Base-by-base conservation (phyloP, 2,329 filamentous ascomycete species). In the Aspergillus texensis region DNA sequence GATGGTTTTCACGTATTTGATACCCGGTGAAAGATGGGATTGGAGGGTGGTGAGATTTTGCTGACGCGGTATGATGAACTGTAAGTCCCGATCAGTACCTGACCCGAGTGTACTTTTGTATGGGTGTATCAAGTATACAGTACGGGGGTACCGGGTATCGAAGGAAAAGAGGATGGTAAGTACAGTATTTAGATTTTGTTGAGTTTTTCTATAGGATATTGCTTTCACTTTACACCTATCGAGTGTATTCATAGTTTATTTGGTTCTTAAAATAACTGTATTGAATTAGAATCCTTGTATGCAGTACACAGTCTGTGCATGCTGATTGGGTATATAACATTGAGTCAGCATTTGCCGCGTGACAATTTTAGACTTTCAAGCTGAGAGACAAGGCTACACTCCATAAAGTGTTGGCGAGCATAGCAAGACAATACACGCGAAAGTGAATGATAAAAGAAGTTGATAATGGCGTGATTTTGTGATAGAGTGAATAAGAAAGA, bases 31-130 rank as follows among this genome's bases (percentile, higher is more conserved):
- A 14, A 26, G 32, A 55, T 39, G 52, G 32, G 19, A 26, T 36
- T 55, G n/a, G 30, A 24, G 19, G 32, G 34, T 39, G 34, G 52
- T 41, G 52, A 24, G 52, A 39, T 55, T 55, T 39, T 55, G 52
- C 52, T 55, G 52, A 55, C 52, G 52, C 52, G 52, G 52, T 55
- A 55, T 39, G 32, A 55, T 55, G 52, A 39, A 24, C 52, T 55
- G 52, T 55, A 55, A 55, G 52, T 24, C 21, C 52, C 32, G 52
- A 55, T 55, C 52, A 21, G 52, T 55, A 55, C 52, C 52, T 55
- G 32, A 55, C 52, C 52, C 6, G n/a, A 12, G 11, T 36, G 52
- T 55, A 55, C 32, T 24, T 55, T 39, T 55, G 52, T 55, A 55
- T 32, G 28, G 28, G 30, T 6, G 48, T 52, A 52, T 30, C 28